These are phyloP conservation scores for Fragaria iinumae DNA, from an alignment of 306 rosid species.

Conservation along the genomic window DNA sequence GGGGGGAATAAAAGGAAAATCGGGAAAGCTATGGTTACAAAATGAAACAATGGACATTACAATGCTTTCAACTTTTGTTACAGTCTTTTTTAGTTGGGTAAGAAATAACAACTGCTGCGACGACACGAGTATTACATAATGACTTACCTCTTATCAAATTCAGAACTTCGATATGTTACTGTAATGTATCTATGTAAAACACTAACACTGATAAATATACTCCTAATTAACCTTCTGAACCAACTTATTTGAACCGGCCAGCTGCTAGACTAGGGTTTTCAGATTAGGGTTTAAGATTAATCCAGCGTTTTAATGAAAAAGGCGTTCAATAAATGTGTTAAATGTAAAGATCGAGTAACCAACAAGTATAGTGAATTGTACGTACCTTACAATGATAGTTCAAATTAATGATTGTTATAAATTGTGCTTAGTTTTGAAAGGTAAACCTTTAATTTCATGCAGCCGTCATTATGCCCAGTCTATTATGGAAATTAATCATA, in stretches of 20 bases:
- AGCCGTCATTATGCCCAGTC: constrained; percentile 6
- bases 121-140: neutral
- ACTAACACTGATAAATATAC: too few relatives aligned
- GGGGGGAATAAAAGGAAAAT: constrained; percentile 3
- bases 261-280: neutral
- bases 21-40: neutral
- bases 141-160: neutral
- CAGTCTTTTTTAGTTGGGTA: neutral
- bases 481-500: constrained; percentile 5
- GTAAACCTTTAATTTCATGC: neutral
- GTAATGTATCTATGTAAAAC: too few relatives aligned
- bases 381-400: neutral
- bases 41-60: constrained; percentile 5
- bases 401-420: neutral
- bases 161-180: neutral
- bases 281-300: neutral
- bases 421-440: neutral
- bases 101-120: neutral
- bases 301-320: neutral
- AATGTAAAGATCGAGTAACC: neutral
- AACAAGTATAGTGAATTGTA: neutral
- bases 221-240: too few relatives aligned
- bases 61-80: neutral
- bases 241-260: too few relatives aligned
- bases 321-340: neutral